Conservation (phyloP, 2,329 filamentous ascomycete species). For the Dactylellina drechsleri region DNA sequence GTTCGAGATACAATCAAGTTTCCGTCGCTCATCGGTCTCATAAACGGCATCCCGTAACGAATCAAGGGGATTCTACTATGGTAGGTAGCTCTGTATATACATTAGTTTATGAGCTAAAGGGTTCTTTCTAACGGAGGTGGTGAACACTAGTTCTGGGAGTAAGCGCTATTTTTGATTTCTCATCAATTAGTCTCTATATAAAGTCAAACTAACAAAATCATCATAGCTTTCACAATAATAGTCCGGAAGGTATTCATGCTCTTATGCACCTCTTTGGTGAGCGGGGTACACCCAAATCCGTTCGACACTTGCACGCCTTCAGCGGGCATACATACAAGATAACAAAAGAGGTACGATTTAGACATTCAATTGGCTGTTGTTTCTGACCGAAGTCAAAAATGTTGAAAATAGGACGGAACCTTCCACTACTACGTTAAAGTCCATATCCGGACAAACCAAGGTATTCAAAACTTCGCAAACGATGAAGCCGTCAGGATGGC, state of each 20-base stretch:
- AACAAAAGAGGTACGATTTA: constrained; percentile 63
- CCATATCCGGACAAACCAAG: constrained; percentile 72
- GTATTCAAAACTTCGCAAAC: constrained; percentile 70
- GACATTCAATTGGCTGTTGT: not conserved
- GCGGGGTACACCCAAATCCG: constrained; percentile 73
- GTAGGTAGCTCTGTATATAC: constrained; percentile 9
- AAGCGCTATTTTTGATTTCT: constrained; percentile 7
- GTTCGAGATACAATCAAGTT: constrained; percentile 66
- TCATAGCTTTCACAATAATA: constrained; percentile 59
- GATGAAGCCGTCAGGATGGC: constrained; percentile 63
- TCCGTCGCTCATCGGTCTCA: constrained; percentile 65
- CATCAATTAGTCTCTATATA: not conserved
- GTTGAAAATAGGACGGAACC: constrained; percentile 67
- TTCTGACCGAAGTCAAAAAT: not conserved
- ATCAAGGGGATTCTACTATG: constrained; percentile 62
- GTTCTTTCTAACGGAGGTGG: not conserved
- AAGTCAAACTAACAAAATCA: constrained; percentile 1
- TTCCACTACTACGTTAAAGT: constrained; percentile 76
- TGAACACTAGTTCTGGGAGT: constrained; percentile 53
- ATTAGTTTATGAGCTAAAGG: not conserved
- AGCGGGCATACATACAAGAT: constrained; percentile 75
- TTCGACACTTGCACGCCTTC: constrained; percentile 75
- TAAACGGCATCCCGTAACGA: constrained; percentile 64
- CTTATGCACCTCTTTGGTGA: constrained; percentile 75
- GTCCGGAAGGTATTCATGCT: constrained; percentile 73